These are phyloP conservation scores for Yarrowia sp. DNA, from an alignment of 805 yeast genomes.

Conservation along the genomic window DNA sequence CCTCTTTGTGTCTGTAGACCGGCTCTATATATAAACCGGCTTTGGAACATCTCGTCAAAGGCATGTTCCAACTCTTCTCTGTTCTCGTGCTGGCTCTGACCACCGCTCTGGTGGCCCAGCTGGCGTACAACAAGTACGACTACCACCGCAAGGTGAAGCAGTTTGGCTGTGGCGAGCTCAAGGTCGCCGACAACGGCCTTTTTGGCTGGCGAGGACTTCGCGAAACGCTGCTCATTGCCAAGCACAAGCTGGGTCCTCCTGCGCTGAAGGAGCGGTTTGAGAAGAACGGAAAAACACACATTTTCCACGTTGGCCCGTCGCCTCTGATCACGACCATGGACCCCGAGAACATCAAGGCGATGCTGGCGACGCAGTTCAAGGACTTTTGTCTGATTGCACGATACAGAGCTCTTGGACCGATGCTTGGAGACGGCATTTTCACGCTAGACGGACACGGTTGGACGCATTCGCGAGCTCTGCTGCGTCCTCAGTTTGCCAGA, in stretches of 20 bases:
- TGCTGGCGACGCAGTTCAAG: conserved; percentile 38
- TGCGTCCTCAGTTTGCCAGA: conserved; percentile 41
- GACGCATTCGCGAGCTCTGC: conserved; percentile 41
- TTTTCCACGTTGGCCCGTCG: background rate
- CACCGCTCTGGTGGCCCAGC: background rate
- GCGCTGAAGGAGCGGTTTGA: background rate
- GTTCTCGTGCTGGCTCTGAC: background rate
- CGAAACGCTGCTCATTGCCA: background rate
- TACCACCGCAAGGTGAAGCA: background rate
- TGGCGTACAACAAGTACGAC: background rate
- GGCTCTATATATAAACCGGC: no score
- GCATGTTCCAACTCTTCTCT: background rate
- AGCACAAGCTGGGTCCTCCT: background rate
- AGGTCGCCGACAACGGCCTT: background rate
- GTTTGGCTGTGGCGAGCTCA: background rate
- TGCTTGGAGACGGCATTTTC: conserved; percentile 42
- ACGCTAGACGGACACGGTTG: conserved; percentile 41
- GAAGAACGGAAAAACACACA: background rate
- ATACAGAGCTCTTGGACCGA: conserved; percentile 33
- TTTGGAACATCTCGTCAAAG: no score
- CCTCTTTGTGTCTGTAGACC: no score
- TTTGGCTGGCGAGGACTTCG: conserved; percentile 1
- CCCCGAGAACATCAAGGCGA: conserved; percentile 39
- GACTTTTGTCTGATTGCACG: conserved; percentile 37
- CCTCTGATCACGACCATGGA: conserved; percentile 33